Base-by-base conservation (phyloP, 1,139 yeast genomes). In the Magnusiomyces suaveolens region DNA sequence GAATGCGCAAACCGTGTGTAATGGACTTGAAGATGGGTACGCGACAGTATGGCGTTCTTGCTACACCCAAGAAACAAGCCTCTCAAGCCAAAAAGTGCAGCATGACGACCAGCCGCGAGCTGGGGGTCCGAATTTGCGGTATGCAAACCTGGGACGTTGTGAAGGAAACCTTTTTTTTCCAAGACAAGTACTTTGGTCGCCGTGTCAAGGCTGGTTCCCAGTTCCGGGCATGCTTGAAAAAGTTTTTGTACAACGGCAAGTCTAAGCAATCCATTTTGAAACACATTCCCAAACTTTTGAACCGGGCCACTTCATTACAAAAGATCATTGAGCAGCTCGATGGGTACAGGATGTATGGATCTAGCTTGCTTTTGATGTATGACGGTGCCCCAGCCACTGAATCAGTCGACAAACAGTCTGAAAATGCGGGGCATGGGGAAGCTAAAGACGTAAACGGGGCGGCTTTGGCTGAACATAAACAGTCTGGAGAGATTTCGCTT, bases 21-120 rank as follows among this genome's bases (percentile, higher is more conserved):
- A 73, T 94, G 57, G 99, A 94, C 69, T 75, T 94, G 61, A 94
- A 94, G 67, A 92, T 94, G 97, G 99, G 99, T 1, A 90, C 99
- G 0, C 77, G 99, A 54, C 99, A 94, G 69, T 92, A 92, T 64
- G 98, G 99, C n/a, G 84, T 90, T 18, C 95, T 88, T 62, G 97
- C 97, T 0, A 76, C 77, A 10, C 69, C 72, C n/a, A 74, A 81
- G 54, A 94, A 94, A 69, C 87, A 84, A 66, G 68, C 72, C 54
- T 87, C 96, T 0, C 98, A 94, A 69, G 73, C 89, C 43, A 76
- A 76, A 57, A 94, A 94, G 69, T 94, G 98, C 69, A 72, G 77
- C 4, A 71, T 75, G 54, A 92, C 97, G 0, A 90, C 98, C 0
- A 84, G 95, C 6, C 75, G 89, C 52, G 73, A 75, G 58, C 75